A percentile compares a stretch with the other conserved stretches of the same genome.
Conservation (phyloP, 2,329 filamentous ascomycete species). For the Paraphoma chrysanthemicola region DNA sequence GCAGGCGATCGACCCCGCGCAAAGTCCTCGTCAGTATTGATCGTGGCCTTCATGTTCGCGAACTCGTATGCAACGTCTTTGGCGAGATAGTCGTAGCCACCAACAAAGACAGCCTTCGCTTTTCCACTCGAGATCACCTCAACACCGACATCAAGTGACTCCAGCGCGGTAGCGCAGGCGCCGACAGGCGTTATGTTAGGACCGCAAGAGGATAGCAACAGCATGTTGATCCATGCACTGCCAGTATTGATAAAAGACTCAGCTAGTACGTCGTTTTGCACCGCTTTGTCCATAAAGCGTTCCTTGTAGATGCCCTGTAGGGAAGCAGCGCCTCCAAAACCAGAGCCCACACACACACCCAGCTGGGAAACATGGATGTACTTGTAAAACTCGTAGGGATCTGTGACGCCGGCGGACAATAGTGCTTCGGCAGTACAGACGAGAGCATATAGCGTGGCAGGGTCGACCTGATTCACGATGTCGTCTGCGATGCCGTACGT, state of each 20-base stretch:
- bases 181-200: conserved; percentile 98
- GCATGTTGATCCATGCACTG: conserved; percentile 99
- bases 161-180: conserved; percentile 95
- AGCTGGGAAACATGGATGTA: conserved; percentile 98
- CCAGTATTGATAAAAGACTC: conserved; percentile 99
- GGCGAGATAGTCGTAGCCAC: conserved; percentile 98
- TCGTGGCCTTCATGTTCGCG: conserved; percentile 99
- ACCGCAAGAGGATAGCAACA: conserved; percentile 93
- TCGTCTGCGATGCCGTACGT: conserved; percentile 96
- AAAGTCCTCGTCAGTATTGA: conserved; percentile 96
- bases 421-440: conserved; percentile 93
- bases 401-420: conserved; percentile 91
- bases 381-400: conserved; percentile 99
- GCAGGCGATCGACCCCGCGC: conserved; percentile 91
- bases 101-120: conserved; percentile 94
- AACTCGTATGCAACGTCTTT: conserved; percentile 99
- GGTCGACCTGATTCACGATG: conserved; percentile 96
- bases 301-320: conserved; percentile 98
- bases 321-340: conserved; percentile 92
- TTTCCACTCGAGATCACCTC: conserved; percentile 99
- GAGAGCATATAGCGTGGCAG: conserved; percentile 92
- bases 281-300: conserved; percentile 92
- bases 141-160: conserved; percentile 96
- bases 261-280: conserved; percentile 98
- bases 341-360: conserved; percentile 97